Conservation (phyloP, 2,329 filamentous ascomycete species). For the Microsporum audouinii region DNA sequence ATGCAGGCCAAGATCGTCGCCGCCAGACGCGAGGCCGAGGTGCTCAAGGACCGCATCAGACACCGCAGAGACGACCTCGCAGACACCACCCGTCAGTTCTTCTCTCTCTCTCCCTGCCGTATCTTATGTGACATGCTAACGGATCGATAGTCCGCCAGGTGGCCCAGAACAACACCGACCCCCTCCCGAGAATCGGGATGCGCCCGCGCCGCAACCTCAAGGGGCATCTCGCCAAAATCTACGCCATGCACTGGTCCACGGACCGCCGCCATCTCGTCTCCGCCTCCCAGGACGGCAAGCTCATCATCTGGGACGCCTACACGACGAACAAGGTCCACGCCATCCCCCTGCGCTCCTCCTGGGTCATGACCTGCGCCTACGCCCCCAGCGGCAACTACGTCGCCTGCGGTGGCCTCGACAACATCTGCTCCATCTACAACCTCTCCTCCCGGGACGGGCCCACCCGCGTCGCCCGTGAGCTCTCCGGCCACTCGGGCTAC, state of each 20-base stretch:
- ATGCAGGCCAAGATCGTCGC: constrained; percentile 91
- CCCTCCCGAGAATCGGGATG: constrained; percentile 89
- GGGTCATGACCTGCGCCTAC: constrained; percentile 99
- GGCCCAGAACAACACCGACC: constrained; percentile 81
- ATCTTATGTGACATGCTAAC: not conserved
- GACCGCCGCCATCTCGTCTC: constrained; percentile 95
- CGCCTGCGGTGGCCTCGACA: constrained; percentile 94
- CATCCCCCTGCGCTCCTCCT: constrained; percentile 91
- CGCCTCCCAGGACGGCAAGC: constrained; percentile 95
- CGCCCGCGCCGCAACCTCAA: constrained; percentile 94
- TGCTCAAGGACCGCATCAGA: constrained; percentile 97
- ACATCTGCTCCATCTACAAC: constrained; percentile 99
- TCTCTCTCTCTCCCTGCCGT: constrained; percentile 14
- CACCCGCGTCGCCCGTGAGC: constrained; percentile 84
- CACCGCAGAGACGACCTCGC: constrained; percentile 99
- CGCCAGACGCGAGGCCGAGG: constrained; percentile 93
- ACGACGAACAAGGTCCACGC: constrained; percentile 99
- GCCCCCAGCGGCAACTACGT: constrained; percentile 97
- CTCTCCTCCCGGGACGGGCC: constrained; percentile 94
- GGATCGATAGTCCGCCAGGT: constrained; percentile 61
- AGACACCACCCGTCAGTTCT: constrained; percentile 82
- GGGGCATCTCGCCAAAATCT: constrained; percentile 97
- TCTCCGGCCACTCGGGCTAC: constrained; percentile 94
- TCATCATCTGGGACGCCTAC: constrained; percentile 99
- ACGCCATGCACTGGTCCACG: constrained; percentile 99